Conservation (phyloP, 148 eudicot genomes). For the Vaccinium vitisidaea region DNA sequence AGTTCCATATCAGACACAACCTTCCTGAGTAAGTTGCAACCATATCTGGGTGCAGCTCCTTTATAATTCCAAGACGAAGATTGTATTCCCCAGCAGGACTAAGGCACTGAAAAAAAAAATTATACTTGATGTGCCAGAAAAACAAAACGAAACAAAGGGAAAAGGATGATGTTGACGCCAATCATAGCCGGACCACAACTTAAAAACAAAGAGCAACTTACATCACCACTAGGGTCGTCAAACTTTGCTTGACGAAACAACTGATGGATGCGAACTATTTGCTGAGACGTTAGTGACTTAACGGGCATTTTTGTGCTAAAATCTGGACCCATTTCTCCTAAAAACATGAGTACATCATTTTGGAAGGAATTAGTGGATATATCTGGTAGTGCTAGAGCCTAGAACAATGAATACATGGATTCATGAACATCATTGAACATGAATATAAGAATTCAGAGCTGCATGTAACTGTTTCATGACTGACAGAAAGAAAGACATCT, state of each 20-base stretch:
- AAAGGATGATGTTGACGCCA: not conserved
- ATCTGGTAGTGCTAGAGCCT: not conserved
- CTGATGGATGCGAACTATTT: constrained; percentile 95
- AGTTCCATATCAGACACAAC: constrained; percentile 35
- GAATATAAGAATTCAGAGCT: not conserved
- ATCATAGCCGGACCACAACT: not conserved
- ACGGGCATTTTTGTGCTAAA: constrained; percentile 84
- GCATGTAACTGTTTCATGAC: not conserved
- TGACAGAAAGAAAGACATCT: not conserved
- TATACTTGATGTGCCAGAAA: constrained; percentile 8
- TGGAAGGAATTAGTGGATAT: constrained; percentile 3
- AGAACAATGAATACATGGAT: not conserved
- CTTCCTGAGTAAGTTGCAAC: constrained; percentile 99
- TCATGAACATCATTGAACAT: not conserved
- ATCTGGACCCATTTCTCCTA: constrained; percentile 97
- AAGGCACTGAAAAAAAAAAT: constrained; percentile 66
- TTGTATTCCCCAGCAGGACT: constrained; percentile 99
- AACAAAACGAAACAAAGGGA: not conserved
- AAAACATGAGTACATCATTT: constrained; percentile 24
- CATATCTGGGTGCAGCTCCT: constrained; percentile 99
- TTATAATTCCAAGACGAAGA: constrained; percentile 93
- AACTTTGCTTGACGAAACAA: constrained; percentile 98
- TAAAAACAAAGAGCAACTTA: constrained; percentile 36
- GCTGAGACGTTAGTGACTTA: constrained; percentile 88
- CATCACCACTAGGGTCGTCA: constrained; percentile 98